phyloP scores from a whole-genome alignment of 2,329 filamentous ascomycete genomes.

The Aureobasidium sp. region DNA sequence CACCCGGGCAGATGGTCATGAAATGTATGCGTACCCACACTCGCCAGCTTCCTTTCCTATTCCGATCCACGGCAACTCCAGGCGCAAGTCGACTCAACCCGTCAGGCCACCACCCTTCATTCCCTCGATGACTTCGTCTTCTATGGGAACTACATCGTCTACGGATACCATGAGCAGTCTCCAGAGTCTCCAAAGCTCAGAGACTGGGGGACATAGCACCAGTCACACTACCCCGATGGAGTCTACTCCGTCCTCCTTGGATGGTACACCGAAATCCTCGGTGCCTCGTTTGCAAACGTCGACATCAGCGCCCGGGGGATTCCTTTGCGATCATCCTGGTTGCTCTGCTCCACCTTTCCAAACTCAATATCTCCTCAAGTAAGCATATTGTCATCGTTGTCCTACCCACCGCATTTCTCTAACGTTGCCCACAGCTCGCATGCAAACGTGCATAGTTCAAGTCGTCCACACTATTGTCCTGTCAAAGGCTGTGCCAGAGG shows the following conservation, averaged over 20 bases:
- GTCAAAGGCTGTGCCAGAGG: conserved; percentile 48
- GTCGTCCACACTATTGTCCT: conserved; percentile 55
- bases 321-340: conserved; percentile 50
- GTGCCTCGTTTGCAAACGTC: conserved; percentile 19
- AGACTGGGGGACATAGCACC: conserved; percentile 26
- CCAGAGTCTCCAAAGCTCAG: conserved; percentile 21
- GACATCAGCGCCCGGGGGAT: conserved; percentile 29
- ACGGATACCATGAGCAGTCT: conserved; percentile 22
- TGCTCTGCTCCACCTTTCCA: conserved; percentile 68
- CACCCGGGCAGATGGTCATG: conserved; percentile 7
- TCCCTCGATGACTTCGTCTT: background rate
- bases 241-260: conserved; percentile 22
- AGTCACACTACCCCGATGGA: conserved; percentile 28
- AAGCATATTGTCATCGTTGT: conserved; percentile 21
- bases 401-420: background rate
- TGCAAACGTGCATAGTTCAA: conserved; percentile 57
- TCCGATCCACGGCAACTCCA: background rate
- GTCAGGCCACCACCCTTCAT: conserved; percentile 8
- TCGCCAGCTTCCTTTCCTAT: conserved; percentile 12
- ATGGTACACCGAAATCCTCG: conserved; percentile 22
- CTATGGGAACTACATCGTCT: conserved; percentile 17
- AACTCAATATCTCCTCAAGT: conserved; percentile 68
- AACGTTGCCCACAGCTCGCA: conserved; percentile 48
- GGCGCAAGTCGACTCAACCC: background rate
- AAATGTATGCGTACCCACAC: conserved; percentile 11